A percentile compares a stretch with the other conserved stretches of the same genome.
Conservation (phyloP, 306 rosid species). For the Myrica gale region DNA sequence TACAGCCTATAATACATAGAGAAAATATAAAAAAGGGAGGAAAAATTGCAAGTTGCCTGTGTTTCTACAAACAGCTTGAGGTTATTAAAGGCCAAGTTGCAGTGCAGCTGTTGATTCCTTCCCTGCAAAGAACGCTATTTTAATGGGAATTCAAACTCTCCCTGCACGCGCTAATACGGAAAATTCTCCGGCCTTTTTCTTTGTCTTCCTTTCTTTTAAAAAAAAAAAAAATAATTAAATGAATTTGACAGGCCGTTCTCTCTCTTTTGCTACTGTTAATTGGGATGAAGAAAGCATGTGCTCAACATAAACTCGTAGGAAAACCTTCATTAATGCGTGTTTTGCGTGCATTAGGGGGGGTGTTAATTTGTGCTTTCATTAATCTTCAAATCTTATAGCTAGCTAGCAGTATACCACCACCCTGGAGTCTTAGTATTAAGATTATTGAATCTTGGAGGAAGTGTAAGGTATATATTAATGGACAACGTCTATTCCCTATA, state of each 20-base stretch:
- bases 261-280: background rate
- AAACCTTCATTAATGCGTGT: background rate
- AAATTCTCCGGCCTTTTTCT: slow-evolving; percentile 16
- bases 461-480: background rate
- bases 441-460: background rate
- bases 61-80: slow-evolving; percentile 46
- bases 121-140: slow-evolving; percentile 22
- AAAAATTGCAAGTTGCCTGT: slow-evolving; percentile 41
- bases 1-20: background rate
- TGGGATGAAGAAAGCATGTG: background rate
- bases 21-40: slow-evolving; percentile 17
- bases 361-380: no score
- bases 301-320: background rate
- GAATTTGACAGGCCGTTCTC: background rate
- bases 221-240: background rate
- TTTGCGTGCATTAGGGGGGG: no score
- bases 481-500: background rate
- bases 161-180: slow-evolving; percentile 11
- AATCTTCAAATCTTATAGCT: no score
- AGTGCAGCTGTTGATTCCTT: slow-evolving; percentile 37
- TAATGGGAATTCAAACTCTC: slow-evolving; percentile 18
- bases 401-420: background rate
- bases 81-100: slow-evolving; percentile 39
- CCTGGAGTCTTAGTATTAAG: no score
- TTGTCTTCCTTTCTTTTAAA: background rate